A percentile compares a stretch with the other conserved stretches of the same genome.
phyloP scores from a whole-genome alignment of 1,284 basidiomycete genomes.

The Melampsora americana region DNA sequence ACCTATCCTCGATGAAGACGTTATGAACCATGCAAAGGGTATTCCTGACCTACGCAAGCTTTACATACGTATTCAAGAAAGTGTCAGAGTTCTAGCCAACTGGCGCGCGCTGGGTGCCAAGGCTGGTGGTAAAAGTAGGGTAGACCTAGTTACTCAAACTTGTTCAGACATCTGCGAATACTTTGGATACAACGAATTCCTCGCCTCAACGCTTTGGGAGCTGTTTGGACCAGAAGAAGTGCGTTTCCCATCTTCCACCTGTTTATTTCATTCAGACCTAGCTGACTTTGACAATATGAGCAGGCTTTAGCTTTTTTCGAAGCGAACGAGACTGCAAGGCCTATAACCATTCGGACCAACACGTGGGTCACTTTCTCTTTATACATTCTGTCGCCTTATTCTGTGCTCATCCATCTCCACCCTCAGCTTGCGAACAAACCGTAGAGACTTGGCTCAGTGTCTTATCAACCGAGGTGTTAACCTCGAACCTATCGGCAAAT shows the following conservation, averaged over 20 bases:
- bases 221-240: constrained; percentile 91
- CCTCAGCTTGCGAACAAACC: constrained; percentile 69
- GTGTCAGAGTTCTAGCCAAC: constrained; percentile 73
- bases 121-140: constrained; percentile 45
- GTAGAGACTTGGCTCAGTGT: constrained; percentile 89
- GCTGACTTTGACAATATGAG: neutral
- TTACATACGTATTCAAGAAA: constrained; percentile 70
- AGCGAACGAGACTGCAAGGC: constrained; percentile 91
- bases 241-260: constrained; percentile 46
- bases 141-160: constrained; percentile 86
- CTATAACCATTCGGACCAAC: constrained; percentile 97
- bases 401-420: neutral
- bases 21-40: constrained; percentile 42
- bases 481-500: constrained; percentile 95
- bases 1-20: constrained; percentile 21
- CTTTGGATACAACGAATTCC: constrained; percentile 96
- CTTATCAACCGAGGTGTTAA: constrained; percentile 95
- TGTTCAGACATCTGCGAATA: constrained; percentile 84
- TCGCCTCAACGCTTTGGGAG: constrained; percentile 89
- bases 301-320: constrained; percentile 98
- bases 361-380: constrained; percentile 58
- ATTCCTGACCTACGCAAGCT: constrained; percentile 38
- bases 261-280: neutral
- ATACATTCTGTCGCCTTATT: neutral
- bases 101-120: constrained; percentile 54